A percentile compares a stretch with the other conserved stretches of the same genome.
These are phyloP conservation scores for Ceratobasidium sp. DNA, from an alignment of 1,284 basidiomycete genomes.

Conservation along the genomic window DNA sequence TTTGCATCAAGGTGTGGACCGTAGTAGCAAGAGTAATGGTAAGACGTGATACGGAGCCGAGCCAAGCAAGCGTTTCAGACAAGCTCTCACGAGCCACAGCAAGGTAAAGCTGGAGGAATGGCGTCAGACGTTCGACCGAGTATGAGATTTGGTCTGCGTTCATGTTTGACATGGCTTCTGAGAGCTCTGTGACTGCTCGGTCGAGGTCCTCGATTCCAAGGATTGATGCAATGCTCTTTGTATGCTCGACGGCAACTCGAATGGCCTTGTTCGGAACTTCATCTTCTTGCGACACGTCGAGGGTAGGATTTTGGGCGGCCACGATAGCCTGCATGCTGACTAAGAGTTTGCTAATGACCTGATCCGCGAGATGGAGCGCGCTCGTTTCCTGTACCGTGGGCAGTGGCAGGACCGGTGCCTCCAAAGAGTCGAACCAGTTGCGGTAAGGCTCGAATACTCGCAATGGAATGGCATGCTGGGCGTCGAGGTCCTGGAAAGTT, in stretches of 20 bases:
- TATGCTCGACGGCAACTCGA: slow-evolving; percentile 15
- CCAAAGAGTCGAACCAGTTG: slow-evolving; percentile 9
- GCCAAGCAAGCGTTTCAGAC: slow-evolving; percentile 64
- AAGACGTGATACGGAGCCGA: slow-evolving; percentile 85
- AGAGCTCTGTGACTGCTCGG: neutral
- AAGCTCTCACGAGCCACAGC: slow-evolving; percentile 63
- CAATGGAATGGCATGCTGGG: slow-evolving; percentile 3
- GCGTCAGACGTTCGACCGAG: slow-evolving; percentile 55
- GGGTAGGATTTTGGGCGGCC: neutral
- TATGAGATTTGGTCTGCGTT: slow-evolving; percentile 18
- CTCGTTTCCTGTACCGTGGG: neutral
- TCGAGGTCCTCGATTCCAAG: slow-evolving; percentile 12
- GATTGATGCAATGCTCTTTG: neutral
- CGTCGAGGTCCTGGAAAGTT: neutral
- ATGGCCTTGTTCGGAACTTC: slow-evolving; percentile 35
- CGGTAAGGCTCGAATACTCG: slow-evolving; percentile 16
- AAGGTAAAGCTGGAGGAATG: slow-evolving; percentile 70
- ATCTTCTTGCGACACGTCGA: slow-evolving; percentile 44
- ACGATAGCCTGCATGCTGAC: slow-evolving; percentile 20
- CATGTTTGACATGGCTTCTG: slow-evolving; percentile 8
- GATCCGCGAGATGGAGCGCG: neutral
- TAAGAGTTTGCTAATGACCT: slow-evolving; percentile 22
- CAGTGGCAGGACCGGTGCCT: neutral
- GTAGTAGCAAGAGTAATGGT: slow-evolving; percentile 78
- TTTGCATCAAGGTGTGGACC: slow-evolving; percentile 73